phyloP scores from a whole-genome alignment of 768 basidiomycete genomes.

The Ramaria sp. region DNA sequence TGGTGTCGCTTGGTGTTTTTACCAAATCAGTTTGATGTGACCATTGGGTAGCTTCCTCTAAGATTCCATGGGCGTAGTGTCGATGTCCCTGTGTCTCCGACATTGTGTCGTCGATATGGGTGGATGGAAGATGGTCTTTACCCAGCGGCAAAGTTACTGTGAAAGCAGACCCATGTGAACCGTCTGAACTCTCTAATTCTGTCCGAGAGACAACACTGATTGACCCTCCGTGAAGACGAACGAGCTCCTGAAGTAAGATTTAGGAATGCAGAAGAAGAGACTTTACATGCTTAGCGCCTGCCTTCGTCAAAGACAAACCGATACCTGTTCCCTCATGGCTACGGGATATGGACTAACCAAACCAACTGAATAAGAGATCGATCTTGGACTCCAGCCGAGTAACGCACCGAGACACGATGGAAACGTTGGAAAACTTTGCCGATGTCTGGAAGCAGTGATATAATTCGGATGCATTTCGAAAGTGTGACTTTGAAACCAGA shows the following conservation, averaged over 20 bases:
- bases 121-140: constrained; percentile 21
- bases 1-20: constrained; percentile 1
- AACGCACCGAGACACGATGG: constrained; percentile 22
- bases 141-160: constrained; percentile 24
- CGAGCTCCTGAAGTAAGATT: constrained; percentile 19
- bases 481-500: too few relatives aligned
- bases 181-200: constrained; percentile 18
- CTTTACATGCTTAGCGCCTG: not conserved
- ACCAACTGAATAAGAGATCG: too few relatives aligned
- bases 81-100: constrained; percentile 10
- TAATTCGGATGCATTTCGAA: not conserved
- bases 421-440: constrained; percentile 24
- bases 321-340: constrained; percentile 27
- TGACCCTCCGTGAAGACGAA: constrained; percentile 26
- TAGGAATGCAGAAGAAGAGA: not conserved
- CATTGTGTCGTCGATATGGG: constrained; percentile 16
- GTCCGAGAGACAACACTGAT: constrained; percentile 21
- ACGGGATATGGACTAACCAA: constrained; percentile 18
- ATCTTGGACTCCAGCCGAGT: not conserved
- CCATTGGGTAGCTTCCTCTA: constrained; percentile 30
- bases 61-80: constrained; percentile 23
- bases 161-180: constrained; percentile 25
- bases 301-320: constrained; percentile 25
- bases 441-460: constrained; percentile 13
- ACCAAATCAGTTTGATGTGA: constrained; percentile 13